phyloP scores from a whole-genome alignment of 306 rosid species.

The Lathyrus aphaca region DNA sequence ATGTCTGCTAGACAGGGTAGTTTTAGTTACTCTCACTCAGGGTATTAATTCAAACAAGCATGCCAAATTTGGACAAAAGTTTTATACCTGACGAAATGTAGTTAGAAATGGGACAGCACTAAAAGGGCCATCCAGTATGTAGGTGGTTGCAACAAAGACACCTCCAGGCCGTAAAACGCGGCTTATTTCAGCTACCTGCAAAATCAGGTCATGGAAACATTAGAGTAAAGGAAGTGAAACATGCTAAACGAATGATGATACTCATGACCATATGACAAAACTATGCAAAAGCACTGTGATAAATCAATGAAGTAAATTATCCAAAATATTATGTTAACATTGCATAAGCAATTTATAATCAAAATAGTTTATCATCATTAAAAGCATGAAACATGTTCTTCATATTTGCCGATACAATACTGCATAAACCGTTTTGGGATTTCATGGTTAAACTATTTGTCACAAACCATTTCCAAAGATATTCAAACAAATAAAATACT shows the following conservation, averaged over 20 bases:
- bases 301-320: slow-evolving; percentile 17
- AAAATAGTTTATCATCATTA: slow-evolving; percentile 4
- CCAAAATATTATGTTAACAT: not conserved
- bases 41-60: slow-evolving; percentile 22
- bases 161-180: slow-evolving; percentile 89
- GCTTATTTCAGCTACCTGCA: slow-evolving; percentile 90
- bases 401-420: slow-evolving; percentile 14
- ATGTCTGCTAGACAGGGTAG: slow-evolving; percentile 6
- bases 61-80: not conserved
- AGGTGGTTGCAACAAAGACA: slow-evolving; percentile 85
- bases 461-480: slow-evolving; percentile 25
- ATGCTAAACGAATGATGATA: slow-evolving; percentile 17
- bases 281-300: slow-evolving; percentile 17
- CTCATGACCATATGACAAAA: slow-evolving; percentile 20
- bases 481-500: slow-evolving; percentile 29
- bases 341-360: slow-evolving; percentile 15
- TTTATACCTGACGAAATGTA: slow-evolving; percentile 60
- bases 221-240: not conserved
- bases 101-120: slow-evolving; percentile 59
- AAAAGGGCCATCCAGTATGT: slow-evolving; percentile 70
- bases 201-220: slow-evolving; percentile 32
- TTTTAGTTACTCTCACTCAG: not conserved
- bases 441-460: slow-evolving; percentile 30
- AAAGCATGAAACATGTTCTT: slow-evolving; percentile 23
- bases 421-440: slow-evolving; percentile 23